Conservation (phyloP, 345 rosid species). For the Hevea brasiliensis region DNA sequence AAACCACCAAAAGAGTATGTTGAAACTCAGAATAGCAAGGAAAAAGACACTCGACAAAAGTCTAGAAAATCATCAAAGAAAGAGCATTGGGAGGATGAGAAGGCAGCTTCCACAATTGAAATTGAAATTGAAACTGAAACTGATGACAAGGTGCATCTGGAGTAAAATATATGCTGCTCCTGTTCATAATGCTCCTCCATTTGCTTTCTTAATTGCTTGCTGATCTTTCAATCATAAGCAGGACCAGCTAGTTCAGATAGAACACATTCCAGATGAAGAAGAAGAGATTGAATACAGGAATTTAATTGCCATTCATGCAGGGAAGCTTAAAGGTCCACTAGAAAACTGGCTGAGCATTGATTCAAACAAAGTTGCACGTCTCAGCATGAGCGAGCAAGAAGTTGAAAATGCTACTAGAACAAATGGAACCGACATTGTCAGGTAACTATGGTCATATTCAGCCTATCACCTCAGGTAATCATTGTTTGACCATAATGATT, state of each 20-base stretch:
- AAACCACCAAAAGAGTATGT: slow-evolving; percentile 81
- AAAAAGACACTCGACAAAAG: no score
- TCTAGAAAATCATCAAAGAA: slow-evolving; percentile 15
- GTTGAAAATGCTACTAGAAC: slow-evolving; percentile 23
- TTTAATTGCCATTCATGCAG: slow-evolving; percentile 31
- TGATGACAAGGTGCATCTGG: slow-evolving; percentile 13
- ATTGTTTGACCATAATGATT: background rate
- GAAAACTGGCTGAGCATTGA: slow-evolving; percentile 23
- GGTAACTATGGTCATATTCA: background rate
- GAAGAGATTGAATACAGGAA: slow-evolving; percentile 31
- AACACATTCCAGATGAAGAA: slow-evolving; percentile 15
- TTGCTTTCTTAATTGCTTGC: background rate
- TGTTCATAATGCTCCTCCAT: background rate
- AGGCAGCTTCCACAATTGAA: slow-evolving; percentile 17
- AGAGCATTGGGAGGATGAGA: slow-evolving; percentile 15
- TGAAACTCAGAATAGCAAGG: slow-evolving; percentile 26
- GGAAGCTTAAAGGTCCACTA: slow-evolving; percentile 25
- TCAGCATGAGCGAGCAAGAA: slow-evolving; percentile 30
- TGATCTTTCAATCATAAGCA: slow-evolving; percentile 22
- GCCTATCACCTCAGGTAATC: background rate
- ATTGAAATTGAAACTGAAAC: slow-evolving; percentile 12
- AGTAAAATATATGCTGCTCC: background rate
- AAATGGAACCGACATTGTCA: slow-evolving; percentile 21
- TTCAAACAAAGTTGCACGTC: slow-evolving; percentile 23
- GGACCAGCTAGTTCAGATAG: slow-evolving; percentile 23